phyloP scores from a whole-genome alignment of 306 rosid genomes.

The Chamaecrista fasciculata region DNA sequence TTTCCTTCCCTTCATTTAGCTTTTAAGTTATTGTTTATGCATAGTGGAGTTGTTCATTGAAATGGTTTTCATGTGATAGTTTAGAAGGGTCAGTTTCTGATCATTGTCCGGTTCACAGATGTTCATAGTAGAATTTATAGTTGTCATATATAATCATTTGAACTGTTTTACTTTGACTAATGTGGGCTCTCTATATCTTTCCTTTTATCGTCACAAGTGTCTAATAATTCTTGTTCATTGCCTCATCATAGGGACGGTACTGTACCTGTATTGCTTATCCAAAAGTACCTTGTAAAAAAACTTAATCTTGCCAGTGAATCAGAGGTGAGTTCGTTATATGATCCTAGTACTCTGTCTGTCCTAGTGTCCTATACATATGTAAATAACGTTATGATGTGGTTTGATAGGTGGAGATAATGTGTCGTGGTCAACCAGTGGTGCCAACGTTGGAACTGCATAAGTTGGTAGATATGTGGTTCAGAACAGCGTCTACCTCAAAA shows the following conservation, averaged over 20 bases:
- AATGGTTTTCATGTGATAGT: not conserved
- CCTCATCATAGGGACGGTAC: slow-evolving; percentile 66
- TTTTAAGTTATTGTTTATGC: not conserved
- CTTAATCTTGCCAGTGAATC: slow-evolving; percentile 76
- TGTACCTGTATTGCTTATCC: slow-evolving; percentile 78
- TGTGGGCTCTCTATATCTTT: not conserved
- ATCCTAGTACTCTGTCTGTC: not conserved
- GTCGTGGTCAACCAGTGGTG: slow-evolving; percentile 71
- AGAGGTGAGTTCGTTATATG: slow-evolving; percentile 53
- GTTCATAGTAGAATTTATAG: not conserved
- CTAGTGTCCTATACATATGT: not conserved
- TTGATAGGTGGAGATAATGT: slow-evolving; percentile 72
- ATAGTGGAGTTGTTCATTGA: not conserved
- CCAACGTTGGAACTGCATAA: slow-evolving; percentile 64
- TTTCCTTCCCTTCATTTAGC: not conserved
- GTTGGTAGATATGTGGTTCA: slow-evolving; percentile 81
- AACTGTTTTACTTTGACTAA: not conserved
- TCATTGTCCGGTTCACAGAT: not conserved
- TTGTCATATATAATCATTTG: not conserved
- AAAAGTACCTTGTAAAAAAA: slow-evolving; percentile 78
- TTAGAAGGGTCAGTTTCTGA: not conserved
- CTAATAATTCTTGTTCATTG: slow-evolving; percentile 26
- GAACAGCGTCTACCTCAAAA: slow-evolving; percentile 62
- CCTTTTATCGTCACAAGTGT: not conserved
- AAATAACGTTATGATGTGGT: not conserved